phyloP scores from a whole-genome alignment of 2,329 filamentous ascomycete species.

The Penicillium sp. region DNA sequence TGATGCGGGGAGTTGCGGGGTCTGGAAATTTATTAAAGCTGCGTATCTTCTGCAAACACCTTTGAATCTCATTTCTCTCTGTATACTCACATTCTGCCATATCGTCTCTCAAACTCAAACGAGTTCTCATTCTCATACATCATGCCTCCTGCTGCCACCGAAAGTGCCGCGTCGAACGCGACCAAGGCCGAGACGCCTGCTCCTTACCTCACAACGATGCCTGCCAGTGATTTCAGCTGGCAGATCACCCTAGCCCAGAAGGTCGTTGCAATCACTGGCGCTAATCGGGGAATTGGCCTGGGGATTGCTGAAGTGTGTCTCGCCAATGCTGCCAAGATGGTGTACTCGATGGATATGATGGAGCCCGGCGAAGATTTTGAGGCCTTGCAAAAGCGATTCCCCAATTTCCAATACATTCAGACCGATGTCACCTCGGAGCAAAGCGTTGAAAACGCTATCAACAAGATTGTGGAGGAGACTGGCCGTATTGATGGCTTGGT shows the following conservation, averaged over 20 bases:
- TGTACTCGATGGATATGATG: conserved; percentile 52
- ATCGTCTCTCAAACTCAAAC: background rate
- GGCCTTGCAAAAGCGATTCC: conserved; percentile 48
- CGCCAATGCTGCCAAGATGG: conserved; percentile 49
- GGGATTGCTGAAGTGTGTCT: conserved; percentile 57
- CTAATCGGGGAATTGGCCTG: conserved; percentile 48
- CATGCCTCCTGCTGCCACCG: conserved; percentile 27
- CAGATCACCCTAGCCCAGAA: conserved; percentile 54
- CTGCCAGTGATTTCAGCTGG: conserved; percentile 53
- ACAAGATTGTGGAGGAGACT: conserved; percentile 47
- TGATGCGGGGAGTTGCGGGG: background rate
- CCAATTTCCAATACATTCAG: conserved; percentile 54
- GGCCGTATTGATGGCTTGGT: conserved; percentile 53
- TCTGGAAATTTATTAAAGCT: background rate
- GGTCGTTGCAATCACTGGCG: conserved; percentile 41
- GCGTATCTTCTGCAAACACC: background rate
- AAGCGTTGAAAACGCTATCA: conserved; percentile 50
- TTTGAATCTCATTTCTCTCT: background rate
- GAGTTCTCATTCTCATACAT: background rate
- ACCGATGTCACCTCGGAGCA: conserved; percentile 55
- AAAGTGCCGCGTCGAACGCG: conserved; percentile 3
- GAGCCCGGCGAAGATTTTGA: conserved; percentile 43
- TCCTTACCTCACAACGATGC: conserved; percentile 47
- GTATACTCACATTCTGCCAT: background rate
- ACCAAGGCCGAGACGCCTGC: conserved; percentile 35